A percentile compares a stretch with the other conserved stretches of the same genome.
These are phyloP conservation scores for Fusarium protoensiforme DNA, from an alignment of 2,329 filamentous ascomycete genomes.

Conservation along the genomic window DNA sequence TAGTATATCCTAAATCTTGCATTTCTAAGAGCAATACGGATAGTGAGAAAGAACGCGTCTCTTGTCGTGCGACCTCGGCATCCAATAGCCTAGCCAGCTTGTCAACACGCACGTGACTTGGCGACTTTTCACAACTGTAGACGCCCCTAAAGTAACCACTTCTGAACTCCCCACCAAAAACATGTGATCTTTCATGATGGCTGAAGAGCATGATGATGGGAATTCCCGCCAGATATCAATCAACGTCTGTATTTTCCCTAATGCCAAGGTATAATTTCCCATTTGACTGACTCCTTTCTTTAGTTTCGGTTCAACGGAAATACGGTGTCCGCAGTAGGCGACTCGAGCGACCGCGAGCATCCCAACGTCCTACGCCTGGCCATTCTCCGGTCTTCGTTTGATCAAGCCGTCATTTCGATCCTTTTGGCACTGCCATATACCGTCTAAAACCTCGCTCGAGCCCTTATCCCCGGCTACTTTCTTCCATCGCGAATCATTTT, in stretches of 20 bases:
- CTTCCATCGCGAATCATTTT: slow-evolving; percentile 23
- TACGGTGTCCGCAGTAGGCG: background rate
- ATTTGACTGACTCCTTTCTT: background rate
- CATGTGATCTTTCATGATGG: background rate
- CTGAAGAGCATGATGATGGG: background rate
- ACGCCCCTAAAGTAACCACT: background rate
- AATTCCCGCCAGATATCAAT: background rate
- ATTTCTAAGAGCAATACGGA: too few relatives aligned
- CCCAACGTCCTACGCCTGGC: background rate
- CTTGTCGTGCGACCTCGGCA: too few relatives aligned
- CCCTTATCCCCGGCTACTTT: slow-evolving; percentile 9
- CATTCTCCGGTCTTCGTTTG: background rate
- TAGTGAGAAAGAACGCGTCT: too few relatives aligned
- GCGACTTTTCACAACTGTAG: background rate
- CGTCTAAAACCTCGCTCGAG: background rate
- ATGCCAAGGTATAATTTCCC: background rate
- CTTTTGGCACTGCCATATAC: background rate
- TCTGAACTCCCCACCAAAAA: background rate
- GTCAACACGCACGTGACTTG: background rate
- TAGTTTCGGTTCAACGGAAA: background rate
- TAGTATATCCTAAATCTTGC: too few relatives aligned
- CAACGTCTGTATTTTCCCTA: background rate
- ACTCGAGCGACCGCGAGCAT: background rate
- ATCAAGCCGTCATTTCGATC: background rate
- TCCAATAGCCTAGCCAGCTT: background rate